Evolutionary conservation across 2,329 filamentous ascomycete species (phyloP).

Genomic region (Hymenoscyphus fraxineus): DNA sequence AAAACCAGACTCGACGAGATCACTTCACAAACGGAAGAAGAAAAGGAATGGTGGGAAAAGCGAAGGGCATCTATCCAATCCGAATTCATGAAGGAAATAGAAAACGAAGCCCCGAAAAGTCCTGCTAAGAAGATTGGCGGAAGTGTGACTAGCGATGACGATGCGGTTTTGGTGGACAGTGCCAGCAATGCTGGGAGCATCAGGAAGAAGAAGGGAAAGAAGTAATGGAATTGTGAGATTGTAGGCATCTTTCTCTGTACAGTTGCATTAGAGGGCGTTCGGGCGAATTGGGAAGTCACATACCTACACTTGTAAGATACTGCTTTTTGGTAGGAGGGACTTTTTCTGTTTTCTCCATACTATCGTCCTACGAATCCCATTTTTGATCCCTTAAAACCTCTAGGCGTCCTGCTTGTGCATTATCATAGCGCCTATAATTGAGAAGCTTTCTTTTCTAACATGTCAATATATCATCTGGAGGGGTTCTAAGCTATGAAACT

Average conservation of each 20-base stretch:
- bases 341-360: not conserved
- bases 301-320: conserved; percentile 12
- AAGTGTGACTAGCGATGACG: conserved; percentile 58
- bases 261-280: conserved; percentile 15
- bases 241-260: conserved; percentile 5
- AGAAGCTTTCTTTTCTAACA: too few relatives aligned
- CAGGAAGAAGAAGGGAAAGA: conserved; percentile 65
- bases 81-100: conserved; percentile 73
- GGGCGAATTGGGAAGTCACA: conserved; percentile 8
- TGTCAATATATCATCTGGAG: too few relatives aligned
- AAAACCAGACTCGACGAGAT: conserved; percentile 73
- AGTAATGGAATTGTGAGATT: conserved; percentile 39
- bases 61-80: conserved; percentile 68
- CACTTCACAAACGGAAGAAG: conserved; percentile 63
- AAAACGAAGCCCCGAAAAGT: not conserved
- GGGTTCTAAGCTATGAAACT: too few relatives aligned
- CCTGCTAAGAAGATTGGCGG: conserved; percentile 12
- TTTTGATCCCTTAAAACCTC: not conserved
- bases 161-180: conserved; percentile 71
- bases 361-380: not conserved
- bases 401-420: not conserved
- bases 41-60: conserved; percentile 92
- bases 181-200: conserved; percentile 33
- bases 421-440: not conserved
- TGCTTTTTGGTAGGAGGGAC: not conserved